phyloP scores from a whole-genome alignment of 2,329 filamentous ascomycete genomes.

The Talaromyces verruculosus region DNA sequence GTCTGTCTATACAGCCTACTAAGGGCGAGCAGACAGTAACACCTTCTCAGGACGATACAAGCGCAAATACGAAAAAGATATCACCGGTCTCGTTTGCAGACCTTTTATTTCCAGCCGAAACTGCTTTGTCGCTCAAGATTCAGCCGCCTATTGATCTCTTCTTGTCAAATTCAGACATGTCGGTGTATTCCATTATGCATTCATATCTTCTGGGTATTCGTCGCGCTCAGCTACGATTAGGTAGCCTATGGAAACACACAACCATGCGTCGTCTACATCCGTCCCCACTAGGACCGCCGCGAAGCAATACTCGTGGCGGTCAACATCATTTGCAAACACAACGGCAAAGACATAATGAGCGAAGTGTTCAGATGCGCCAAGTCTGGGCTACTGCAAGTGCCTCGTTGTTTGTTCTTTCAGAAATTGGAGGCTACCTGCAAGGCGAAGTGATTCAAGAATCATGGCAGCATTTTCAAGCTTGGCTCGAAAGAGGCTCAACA shows the following conservation, averaged over 20 bases:
- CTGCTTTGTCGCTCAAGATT: slow-evolving; percentile 68
- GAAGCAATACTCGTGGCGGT: slow-evolving; percentile 61
- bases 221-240: slow-evolving; percentile 79
- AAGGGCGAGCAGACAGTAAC: slow-evolving; percentile 33
- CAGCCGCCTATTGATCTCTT: slow-evolving; percentile 86
- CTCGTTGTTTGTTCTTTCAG: slow-evolving; percentile 83
- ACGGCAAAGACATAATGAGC: slow-evolving; percentile 62
- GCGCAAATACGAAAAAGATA: slow-evolving; percentile 37
- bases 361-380: slow-evolving; percentile 69
- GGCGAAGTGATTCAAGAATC: slow-evolving; percentile 80
- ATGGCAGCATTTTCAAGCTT: slow-evolving; percentile 75
- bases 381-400: slow-evolving; percentile 89
- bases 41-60: slow-evolving; percentile 25
- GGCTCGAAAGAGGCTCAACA: slow-evolving; percentile 59
- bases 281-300: slow-evolving; percentile 64
- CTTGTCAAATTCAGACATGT: slow-evolving; percentile 71
- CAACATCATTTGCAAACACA: slow-evolving; percentile 61
- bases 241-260: slow-evolving; percentile 82
- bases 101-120: slow-evolving; percentile 75
- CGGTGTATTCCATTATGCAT: slow-evolving; percentile 80
- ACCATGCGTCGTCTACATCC: slow-evolving; percentile 75
- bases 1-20: slow-evolving; percentile 54
- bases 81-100: slow-evolving; percentile 65
- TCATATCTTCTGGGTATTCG: slow-evolving; percentile 83
- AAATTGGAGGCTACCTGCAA: slow-evolving; percentile 85